These are phyloP conservation scores for Fraxinus floribunda DNA, from an alignment of 305 asterid species.

Conservation along the genomic window DNA sequence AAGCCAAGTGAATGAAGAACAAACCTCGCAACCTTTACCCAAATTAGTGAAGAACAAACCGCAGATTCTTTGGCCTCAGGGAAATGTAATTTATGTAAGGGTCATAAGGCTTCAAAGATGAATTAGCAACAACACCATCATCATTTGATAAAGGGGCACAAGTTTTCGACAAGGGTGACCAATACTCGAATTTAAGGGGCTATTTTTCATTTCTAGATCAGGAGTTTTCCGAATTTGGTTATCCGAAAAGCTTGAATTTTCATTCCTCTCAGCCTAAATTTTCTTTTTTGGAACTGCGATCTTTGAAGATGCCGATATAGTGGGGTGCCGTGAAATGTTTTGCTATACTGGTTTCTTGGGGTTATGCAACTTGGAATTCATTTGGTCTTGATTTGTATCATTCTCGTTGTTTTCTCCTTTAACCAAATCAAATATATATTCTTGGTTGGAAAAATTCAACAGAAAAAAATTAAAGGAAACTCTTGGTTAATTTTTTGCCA, in stretches of 20 bases:
- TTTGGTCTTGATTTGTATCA: constrained; percentile 25
- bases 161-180: constrained; percentile 17
- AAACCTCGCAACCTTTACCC: too few relatives aligned
- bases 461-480: neutral
- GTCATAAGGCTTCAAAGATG: constrained; percentile 34
- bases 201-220: constrained; percentile 14
- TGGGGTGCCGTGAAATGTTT: too few relatives aligned
- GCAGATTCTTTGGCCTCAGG: too few relatives aligned
- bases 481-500: too few relatives aligned
- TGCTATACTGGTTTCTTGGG: constrained; percentile 21
- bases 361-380: constrained; percentile 33
- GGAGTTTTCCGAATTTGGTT: constrained; percentile 19
- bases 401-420: constrained; percentile 62
- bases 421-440: constrained; percentile 18
- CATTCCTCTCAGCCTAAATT: constrained; percentile 40
- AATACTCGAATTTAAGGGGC: neutral
- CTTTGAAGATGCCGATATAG: too few relatives aligned
- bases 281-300: constrained; percentile 28
- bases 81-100: constrained; percentile 44
- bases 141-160: too few relatives aligned
- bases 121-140: too few relatives aligned
- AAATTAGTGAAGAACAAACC: too few relatives aligned
- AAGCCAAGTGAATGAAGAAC: too few relatives aligned
- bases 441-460: neutral
- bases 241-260: constrained; percentile 8